A percentile compares a stretch with the other conserved stretches of the same genome.
Evolutionary conservation across 1,139 yeast genomes (phyloP).

Genomic region (Taphrina communis): DNA sequence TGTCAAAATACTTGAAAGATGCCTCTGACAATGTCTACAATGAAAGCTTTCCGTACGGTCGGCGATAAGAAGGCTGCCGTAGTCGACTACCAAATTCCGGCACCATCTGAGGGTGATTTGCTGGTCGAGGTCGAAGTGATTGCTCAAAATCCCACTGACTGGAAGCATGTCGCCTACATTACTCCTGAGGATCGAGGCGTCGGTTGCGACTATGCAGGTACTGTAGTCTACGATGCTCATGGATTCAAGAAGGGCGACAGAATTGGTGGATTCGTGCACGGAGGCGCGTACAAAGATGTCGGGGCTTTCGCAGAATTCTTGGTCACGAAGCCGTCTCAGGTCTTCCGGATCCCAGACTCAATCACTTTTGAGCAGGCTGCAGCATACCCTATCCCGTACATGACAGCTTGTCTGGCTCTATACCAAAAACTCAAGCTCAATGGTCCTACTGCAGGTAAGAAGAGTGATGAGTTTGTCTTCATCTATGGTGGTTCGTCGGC

Average conservation of each 20-base stretch:
- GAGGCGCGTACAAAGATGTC: slow-evolving; percentile 47
- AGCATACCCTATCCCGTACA: slow-evolving; percentile 44
- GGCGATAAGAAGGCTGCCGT: slow-evolving; percentile 23
- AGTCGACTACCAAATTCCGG: slow-evolving; percentile 18
- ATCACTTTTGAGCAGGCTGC: slow-evolving; percentile 45
- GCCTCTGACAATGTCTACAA: slow-evolving; percentile 24
- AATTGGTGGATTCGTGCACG: slow-evolving; percentile 52
- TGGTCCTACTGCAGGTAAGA: slow-evolving; percentile 42
- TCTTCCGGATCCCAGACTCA: slow-evolving; percentile 45
- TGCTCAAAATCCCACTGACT: slow-evolving; percentile 40
- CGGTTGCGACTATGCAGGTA: slow-evolving; percentile 60
- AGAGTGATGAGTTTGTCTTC: slow-evolving; percentile 52
- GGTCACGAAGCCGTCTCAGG: slow-evolving; percentile 46
- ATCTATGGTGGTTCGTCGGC: slow-evolving; percentile 71
- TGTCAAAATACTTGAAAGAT: neutral
- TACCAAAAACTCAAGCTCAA: slow-evolving; percentile 43
- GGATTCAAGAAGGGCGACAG: slow-evolving; percentile 60
- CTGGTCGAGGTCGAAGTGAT: slow-evolving; percentile 31
- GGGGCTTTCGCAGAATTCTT: slow-evolving; percentile 67
- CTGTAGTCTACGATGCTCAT: slow-evolving; percentile 54
- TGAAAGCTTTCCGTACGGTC: slow-evolving; percentile 26
- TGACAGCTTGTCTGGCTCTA: slow-evolving; percentile 44
- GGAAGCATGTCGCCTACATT: slow-evolving; percentile 33
- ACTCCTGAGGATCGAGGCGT: slow-evolving; percentile 46
- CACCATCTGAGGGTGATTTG: slow-evolving; percentile 22